Evolutionary conservation across 2,329 filamentous ascomycete genomes (phyloP).

Genomic region (Tothia fuscella): DNA sequence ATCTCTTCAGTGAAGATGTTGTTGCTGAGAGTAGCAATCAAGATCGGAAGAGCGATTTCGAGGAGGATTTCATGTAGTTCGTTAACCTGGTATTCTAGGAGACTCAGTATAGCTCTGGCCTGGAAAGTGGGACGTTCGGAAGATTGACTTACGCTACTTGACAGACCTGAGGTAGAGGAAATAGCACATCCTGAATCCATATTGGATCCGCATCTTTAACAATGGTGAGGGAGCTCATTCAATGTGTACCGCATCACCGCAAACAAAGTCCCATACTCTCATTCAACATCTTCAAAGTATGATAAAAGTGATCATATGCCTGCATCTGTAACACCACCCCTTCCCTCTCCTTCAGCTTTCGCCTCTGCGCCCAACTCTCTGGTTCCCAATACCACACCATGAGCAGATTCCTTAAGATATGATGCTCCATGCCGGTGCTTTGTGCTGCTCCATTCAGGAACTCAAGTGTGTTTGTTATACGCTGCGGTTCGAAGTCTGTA

Average conservation of each 20-base stretch:
- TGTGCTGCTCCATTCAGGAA: constrained; percentile 56
- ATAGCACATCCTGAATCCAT: no score
- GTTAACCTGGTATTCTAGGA: no score
- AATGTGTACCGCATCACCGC: background rate
- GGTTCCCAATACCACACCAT: constrained; percentile 31
- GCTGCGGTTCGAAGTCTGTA: constrained; percentile 26
- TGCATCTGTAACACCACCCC: background rate
- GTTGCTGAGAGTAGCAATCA: constrained; percentile 73
- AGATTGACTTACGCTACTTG: no score
- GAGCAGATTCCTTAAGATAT: constrained; percentile 57
- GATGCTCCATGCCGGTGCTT: constrained; percentile 57
- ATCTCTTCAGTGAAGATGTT: constrained; percentile 74
- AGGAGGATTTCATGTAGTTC: constrained; percentile 76
- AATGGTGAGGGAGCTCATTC: no score
- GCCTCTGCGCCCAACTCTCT: constrained; percentile 19
- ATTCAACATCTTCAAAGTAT: constrained; percentile 62
- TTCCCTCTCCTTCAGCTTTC: constrained; percentile 6
- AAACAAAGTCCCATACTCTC: constrained; percentile 56
- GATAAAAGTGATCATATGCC: constrained; percentile 25
- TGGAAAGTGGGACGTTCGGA: no score
- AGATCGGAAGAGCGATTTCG: constrained; percentile 62
- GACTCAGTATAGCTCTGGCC: no score
- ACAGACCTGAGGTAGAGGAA: no score
- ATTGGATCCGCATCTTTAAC: no score
- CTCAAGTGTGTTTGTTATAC: constrained; percentile 53